A percentile compares a stretch with the other conserved stretches of the same genome.
Conservation (phyloP, 257 asterid species). For the Agastache rugosa region DNA sequence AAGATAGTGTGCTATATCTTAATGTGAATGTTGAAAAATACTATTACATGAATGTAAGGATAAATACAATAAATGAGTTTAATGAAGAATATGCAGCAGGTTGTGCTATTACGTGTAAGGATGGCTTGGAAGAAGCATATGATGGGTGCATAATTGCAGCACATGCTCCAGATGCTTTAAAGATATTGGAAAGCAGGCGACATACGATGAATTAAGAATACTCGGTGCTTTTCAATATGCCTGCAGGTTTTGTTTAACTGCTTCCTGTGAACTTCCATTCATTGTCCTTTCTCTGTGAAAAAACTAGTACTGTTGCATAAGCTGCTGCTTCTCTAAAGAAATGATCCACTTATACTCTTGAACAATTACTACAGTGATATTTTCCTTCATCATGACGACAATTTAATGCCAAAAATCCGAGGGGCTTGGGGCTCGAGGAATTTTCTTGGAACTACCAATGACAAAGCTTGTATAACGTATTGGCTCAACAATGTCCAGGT, state of each 20-base stretch:
- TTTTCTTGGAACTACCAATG: constrained; percentile 63
- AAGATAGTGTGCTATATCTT: not conserved
- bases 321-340: too few species aligned
- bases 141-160: constrained; percentile 68
- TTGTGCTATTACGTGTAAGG: constrained; percentile 48
- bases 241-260: constrained; percentile 48
- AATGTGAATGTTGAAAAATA: too few species aligned
- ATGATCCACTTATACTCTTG: too few species aligned
- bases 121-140: constrained; percentile 53
- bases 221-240: constrained; percentile 80
- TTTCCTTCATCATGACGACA: constrained; percentile 72
- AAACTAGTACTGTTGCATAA: too few species aligned
- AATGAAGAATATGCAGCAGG: constrained; percentile 40
- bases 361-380: constrained; percentile 57
- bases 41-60: not conserved
- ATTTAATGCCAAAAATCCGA: constrained; percentile 69
- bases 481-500: constrained; percentile 89
- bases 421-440: constrained; percentile 84
- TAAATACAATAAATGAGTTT: too few species aligned
- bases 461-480: constrained; percentile 64
- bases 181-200: constrained; percentile 63
- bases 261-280: not conserved
- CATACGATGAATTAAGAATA: constrained; percentile 35
- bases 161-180: constrained; percentile 75
- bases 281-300: too few species aligned